A percentile compares a stretch with the other conserved stretches of the same genome.
Conservation (phyloP, 176 grass and related monocot species). For the Olyra latifolia region DNA sequence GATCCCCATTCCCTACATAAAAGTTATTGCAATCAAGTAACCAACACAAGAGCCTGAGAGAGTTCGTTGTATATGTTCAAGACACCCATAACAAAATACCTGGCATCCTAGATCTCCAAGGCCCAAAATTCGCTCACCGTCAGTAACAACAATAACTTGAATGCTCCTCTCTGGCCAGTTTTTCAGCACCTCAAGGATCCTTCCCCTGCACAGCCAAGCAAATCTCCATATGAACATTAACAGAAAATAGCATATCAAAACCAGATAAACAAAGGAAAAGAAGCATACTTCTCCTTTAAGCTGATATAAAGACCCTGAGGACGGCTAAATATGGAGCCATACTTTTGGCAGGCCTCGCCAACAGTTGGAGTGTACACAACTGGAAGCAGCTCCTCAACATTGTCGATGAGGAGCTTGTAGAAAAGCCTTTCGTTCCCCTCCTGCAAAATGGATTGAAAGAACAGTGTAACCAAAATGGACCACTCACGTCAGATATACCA, state of each 20-base stretch:
- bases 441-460: constrained; percentile 47
- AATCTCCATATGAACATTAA: constrained; percentile 19
- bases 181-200: constrained; percentile 85
- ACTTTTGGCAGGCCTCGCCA: constrained; percentile 97
- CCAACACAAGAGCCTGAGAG: constrained; percentile 4
- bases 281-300: constrained; percentile 84
- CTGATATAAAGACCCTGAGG: constrained; percentile 93
- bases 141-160: constrained; percentile 95
- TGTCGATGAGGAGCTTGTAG: constrained; percentile 88
- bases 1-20: constrained; percentile 90
- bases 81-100: constrained; percentile 38
- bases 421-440: constrained; percentile 95
- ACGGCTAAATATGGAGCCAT: constrained; percentile 75
- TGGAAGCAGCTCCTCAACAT: constrained; percentile 94
- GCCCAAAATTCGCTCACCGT: constrained; percentile 93
- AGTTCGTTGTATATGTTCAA: constrained; percentile 11
- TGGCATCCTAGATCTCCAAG: constrained; percentile 98
- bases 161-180: constrained; percentile 97
- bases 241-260: not conserved
- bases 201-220: constrained; percentile 58
- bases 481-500: not conserved
- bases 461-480: not conserved
- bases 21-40: constrained; percentile 42
- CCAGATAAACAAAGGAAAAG: not conserved
- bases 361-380: constrained; percentile 96